Percentiles rank a stretch among this genome's conserved stretches.
phyloP scores from a whole-genome alignment of 2,329 filamentous ascomycete genomes.

The Penicillium sp. region DNA sequence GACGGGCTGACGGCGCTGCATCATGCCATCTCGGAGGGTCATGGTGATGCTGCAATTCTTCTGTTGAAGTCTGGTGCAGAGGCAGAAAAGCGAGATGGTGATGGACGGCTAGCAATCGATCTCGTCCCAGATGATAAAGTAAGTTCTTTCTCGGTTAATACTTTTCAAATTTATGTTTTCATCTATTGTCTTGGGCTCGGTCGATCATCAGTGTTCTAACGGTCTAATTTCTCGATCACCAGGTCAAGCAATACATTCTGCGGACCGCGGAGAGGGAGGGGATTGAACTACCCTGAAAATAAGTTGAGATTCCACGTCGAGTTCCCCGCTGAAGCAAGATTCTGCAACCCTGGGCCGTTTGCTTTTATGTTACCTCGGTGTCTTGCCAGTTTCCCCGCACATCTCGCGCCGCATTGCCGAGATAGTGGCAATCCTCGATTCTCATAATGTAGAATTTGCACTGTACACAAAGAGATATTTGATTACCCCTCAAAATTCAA shows the following conservation, averaged over 20 bases:
- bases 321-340: neutral
- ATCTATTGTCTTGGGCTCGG: neutral
- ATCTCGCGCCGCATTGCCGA: neutral
- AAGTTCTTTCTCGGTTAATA: conserved; percentile 32
- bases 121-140: conserved; percentile 86
- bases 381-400: conserved; percentile 20
- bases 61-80: conserved; percentile 86
- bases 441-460: neutral
- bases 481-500: too few relatives aligned
- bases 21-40: conserved; percentile 65
- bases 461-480: neutral
- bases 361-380: conserved; percentile 8
- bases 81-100: conserved; percentile 71
- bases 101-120: conserved; percentile 74
- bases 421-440: neutral
- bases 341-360: neutral
- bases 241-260: conserved; percentile 77
- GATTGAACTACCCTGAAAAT: conserved; percentile 60
- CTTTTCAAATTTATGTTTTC: neutral
- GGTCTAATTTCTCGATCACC: neutral
- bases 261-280: conserved; percentile 82
- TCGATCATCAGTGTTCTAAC: conserved; percentile 8
- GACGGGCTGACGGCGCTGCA: conserved; percentile 88
- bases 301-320: neutral
- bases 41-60: conserved; percentile 78